Evolutionary conservation across 257 asterid genomes (phyloP), one percentile per base, ranked within the genome.

Genomic region (Orobanche coerulescens): DNA sequence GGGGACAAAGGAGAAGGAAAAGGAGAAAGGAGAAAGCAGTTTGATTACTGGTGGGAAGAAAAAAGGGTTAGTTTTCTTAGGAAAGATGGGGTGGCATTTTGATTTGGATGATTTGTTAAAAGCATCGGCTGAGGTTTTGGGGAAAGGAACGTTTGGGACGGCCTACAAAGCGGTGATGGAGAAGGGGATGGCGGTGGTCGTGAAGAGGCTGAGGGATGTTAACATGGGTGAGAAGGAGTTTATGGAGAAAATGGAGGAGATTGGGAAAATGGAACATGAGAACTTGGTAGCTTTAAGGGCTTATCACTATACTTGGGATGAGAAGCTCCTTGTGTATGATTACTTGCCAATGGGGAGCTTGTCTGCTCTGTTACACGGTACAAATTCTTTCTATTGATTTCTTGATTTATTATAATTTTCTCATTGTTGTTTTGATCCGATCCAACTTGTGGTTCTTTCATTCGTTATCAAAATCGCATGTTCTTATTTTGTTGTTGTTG

Each of bases 71-170:
- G 72, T 88, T 6, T 86, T 86, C 72, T 73, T 79, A 4, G 85
- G 87, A 20, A 75, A 76, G 3, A 53, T 42, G 0, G 66, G 75
- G 0, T 74, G 81, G 77, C 65, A 51, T 25, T 88, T 86, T 39
- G 83, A 75, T 31, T 73, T 88, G 80, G 97, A 92, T 67, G 96
- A 88, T 65, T 68, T 92, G 62, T 61, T 92, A 74, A 86, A 76
- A 69, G 96, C 98, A 1, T 92, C 96, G 1, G 97, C 97, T 1
- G 98, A 92, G 82, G 96, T 92, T 39, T 74, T 91, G 73, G 96
- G 98, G 15, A 92, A 89, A 69, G 97, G 98, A 13, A 82, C 94
- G 0, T 81, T 76, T 14, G 98, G 95, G 20, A 92, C 97, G 0
- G 71, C 95, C 0, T 92, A 92, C 50, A 92, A 92, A 75, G 98